phyloP scores from a whole-genome alignment of 495 filamentous ascomycete species.

The Podospora anserina region DNA sequence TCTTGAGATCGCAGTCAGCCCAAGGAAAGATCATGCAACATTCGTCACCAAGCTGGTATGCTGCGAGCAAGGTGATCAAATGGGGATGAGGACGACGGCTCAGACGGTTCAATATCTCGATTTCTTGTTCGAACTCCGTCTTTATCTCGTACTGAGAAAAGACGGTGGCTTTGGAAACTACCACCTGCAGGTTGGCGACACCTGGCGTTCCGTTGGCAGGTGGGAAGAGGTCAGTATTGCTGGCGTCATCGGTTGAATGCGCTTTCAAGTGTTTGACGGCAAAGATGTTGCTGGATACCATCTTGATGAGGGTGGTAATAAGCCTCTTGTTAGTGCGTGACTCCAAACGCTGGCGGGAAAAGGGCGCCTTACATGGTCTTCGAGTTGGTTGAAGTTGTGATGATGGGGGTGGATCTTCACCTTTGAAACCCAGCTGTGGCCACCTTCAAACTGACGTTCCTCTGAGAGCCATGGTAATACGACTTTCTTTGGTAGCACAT shows the following conservation, averaged over 20 bases:
- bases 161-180: not conserved
- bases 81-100: not conserved
- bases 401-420: slow-evolving; percentile 14
- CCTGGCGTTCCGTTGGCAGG: no score
- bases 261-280: slow-evolving; percentile 15
- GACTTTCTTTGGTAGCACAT: slow-evolving; percentile 13
- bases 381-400: slow-evolving; percentile 12
- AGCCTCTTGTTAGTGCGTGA: not conserved
- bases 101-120: slow-evolving; percentile 14
- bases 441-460: not conserved
- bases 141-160: not conserved
- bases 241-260: not conserved
- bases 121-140: slow-evolving; percentile 14
- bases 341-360: not conserved
- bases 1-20: slow-evolving; percentile 15
- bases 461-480: slow-evolving; percentile 14
- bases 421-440: slow-evolving; percentile 11
- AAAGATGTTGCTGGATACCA: not conserved
- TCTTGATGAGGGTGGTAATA: not conserved
- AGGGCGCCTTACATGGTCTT: not conserved
- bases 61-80: slow-evolving; percentile 13
- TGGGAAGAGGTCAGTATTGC: not conserved
- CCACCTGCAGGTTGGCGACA: not conserved
- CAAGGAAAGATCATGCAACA: slow-evolving; percentile 17
- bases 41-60: slow-evolving; percentile 13